phyloP scores from a whole-genome alignment of 2,329 filamentous ascomycete genomes.

The Pseudogymnoascus destructans region DNA sequence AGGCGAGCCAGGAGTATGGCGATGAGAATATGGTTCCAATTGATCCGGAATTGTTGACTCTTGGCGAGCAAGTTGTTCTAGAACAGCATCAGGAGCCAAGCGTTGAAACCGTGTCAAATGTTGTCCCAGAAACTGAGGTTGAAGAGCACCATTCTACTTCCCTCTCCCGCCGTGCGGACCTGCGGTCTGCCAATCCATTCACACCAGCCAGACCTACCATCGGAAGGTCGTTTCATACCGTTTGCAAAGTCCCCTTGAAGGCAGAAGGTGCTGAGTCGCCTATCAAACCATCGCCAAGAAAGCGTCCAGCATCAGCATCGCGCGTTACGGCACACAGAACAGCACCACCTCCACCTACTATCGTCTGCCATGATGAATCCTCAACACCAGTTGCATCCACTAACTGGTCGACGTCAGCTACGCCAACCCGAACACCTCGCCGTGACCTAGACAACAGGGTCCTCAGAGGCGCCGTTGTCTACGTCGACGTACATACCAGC shows the following conservation, averaged over 20 bases:
- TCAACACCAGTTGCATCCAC: slow-evolving; percentile 38
- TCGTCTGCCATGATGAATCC: slow-evolving; percentile 16
- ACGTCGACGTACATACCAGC: slow-evolving; percentile 71
- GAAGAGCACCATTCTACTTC: slow-evolving; percentile 13
- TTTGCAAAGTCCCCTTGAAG: slow-evolving; percentile 66
- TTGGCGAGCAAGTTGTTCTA: slow-evolving; percentile 10
- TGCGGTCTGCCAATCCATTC: slow-evolving; percentile 31
- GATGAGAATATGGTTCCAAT: slow-evolving; percentile 48
- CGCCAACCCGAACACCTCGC: slow-evolving; percentile 43
- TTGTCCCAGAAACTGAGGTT: slow-evolving; percentile 1
- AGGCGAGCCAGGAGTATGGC: slow-evolving; percentile 52
- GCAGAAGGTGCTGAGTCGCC: slow-evolving; percentile 41
- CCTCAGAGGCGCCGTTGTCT: slow-evolving; percentile 61
- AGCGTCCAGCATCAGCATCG: slow-evolving; percentile 32
- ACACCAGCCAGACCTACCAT: slow-evolving; percentile 43
- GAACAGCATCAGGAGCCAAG: slow-evolving; percentile 6
- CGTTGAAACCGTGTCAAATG: slow-evolving; percentile 18
- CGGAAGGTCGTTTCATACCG: slow-evolving; percentile 52
- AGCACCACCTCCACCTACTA: slow-evolving; percentile 16
- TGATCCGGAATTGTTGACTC: slow-evolving; percentile 34
- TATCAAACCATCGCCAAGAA: slow-evolving; percentile 25
- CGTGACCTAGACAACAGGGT: slow-evolving; percentile 39
- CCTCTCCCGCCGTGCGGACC: slow-evolving; percentile 21
- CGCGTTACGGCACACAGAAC: slow-evolving; percentile 32
- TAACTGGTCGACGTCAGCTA: slow-evolving; percentile 40